Evolutionary conservation across 805 yeast genomes (phyloP).

Genomic region (Candida maris): DNA sequence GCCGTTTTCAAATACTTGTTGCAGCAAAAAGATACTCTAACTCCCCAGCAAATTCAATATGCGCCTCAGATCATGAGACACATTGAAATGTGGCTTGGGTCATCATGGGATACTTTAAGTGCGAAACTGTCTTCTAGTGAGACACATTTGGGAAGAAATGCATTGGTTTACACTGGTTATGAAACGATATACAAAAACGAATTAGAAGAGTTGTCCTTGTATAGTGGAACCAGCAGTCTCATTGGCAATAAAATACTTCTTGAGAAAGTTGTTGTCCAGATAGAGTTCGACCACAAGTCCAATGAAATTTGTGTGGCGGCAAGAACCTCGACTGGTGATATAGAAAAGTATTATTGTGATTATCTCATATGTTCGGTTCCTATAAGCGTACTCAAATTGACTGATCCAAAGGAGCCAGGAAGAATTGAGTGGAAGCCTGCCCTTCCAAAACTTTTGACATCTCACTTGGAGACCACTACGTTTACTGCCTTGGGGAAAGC

Average conservation of each 20-base stretch:
- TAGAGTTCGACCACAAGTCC: slow-evolving; percentile 19
- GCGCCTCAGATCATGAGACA: slow-evolving; percentile 51
- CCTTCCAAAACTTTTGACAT: slow-evolving; percentile 33
- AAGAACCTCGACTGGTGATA: slow-evolving; percentile 8
- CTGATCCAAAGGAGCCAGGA: slow-evolving; percentile 23
- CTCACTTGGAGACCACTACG: slow-evolving; percentile 29
- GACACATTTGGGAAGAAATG: slow-evolving; percentile 56
- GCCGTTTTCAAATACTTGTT: slow-evolving; percentile 46
- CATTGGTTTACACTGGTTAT: slow-evolving; percentile 60
- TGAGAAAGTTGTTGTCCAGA: slow-evolving; percentile 24
- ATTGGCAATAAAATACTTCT: slow-evolving; percentile 16
- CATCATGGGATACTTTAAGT: slow-evolving; percentile 60
- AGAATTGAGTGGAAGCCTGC: slow-evolving; percentile 30
- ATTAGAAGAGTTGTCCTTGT: slow-evolving; percentile 23
- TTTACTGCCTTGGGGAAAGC: slow-evolving; percentile 47
- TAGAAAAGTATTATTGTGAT: slow-evolving; percentile 26
- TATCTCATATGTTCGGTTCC: slow-evolving; percentile 50
- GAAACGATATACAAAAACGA: slow-evolving; percentile 33
- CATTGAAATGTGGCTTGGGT: slow-evolving; percentile 75
- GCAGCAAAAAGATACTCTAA: slow-evolving; percentile 42
- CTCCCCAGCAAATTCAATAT: slow-evolving; percentile 45
- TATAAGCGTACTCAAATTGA: slow-evolving; percentile 41
- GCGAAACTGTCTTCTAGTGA: slow-evolving; percentile 48
- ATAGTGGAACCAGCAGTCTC: slow-evolving; percentile 12
- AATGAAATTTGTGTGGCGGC: slow-evolving; percentile 21